Evolutionary conservation across 2,329 filamentous ascomycete species (phyloP).

Genomic region (Rutstroemia sp.): DNA sequence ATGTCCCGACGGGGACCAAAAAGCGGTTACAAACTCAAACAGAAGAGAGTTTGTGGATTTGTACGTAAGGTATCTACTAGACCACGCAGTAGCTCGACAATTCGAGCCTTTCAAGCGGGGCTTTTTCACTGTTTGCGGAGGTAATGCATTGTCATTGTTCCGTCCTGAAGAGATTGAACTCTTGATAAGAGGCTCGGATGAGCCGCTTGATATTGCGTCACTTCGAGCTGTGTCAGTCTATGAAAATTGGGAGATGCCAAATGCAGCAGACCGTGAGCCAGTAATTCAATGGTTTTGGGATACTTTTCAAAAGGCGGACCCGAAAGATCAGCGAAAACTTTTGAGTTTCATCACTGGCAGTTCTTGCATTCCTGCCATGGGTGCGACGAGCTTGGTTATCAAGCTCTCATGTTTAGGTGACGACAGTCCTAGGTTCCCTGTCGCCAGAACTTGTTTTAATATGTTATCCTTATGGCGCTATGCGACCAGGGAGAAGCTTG

Average conservation of each 20-base stretch:
- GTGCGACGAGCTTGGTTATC: constrained; percentile 71
- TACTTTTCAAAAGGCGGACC: constrained; percentile 58
- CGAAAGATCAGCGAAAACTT: constrained; percentile 67
- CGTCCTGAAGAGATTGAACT: constrained; percentile 88
- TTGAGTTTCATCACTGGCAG: constrained; percentile 85
- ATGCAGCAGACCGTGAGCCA: constrained; percentile 52
- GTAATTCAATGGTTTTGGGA: constrained; percentile 86
- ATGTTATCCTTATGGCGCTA: constrained; percentile 72
- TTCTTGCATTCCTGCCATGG: constrained; percentile 84
- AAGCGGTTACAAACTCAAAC: constrained; percentile 76
- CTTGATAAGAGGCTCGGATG: constrained; percentile 76
- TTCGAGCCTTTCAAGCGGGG: constrained; percentile 92
- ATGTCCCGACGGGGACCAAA: constrained; percentile 63
- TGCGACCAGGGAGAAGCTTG: constrained; percentile 55
- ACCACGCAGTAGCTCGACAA: constrained; percentile 69
- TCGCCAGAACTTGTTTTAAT: constrained; percentile 89
- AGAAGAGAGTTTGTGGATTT: constrained; percentile 79
- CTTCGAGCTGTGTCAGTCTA: constrained; percentile 72
- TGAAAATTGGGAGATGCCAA: constrained; percentile 63
- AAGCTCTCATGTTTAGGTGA: constrained; percentile 69
- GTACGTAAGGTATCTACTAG: constrained; percentile 74
- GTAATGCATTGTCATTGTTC: constrained; percentile 81
- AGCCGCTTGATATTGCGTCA: constrained; percentile 69
- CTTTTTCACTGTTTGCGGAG: constrained; percentile 86
- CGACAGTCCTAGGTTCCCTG: constrained; percentile 68